Base-by-base conservation (phyloP, 2,329 filamentous ascomycete genomes). In the Claviceps humidiphila region DNA sequence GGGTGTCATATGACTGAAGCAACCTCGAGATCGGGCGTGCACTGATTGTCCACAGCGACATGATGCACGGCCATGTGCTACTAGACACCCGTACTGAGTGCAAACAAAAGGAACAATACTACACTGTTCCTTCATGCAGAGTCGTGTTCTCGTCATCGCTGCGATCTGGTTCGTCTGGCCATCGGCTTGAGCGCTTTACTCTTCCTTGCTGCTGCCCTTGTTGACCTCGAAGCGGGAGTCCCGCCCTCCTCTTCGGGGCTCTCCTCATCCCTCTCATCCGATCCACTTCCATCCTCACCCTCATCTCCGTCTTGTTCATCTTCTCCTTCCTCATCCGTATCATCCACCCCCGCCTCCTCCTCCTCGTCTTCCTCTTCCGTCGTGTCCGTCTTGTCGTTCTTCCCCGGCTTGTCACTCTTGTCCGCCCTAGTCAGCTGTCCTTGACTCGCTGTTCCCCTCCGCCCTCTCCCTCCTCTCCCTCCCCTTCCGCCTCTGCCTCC, bases 391-490 rank as follows among this genome's bases (percentile, higher is more conserved):
- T 63, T 62, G 39, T 58, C 57, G 34, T 60, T 62, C 42, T 68
- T 57, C 6, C 59, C 56, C 43, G n/a, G 34, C 51, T 47, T 53
- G n/a, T 50, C 38, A 17, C 3, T 45, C 17, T 54, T 66, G 48
- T 65, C 63, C 5, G 63, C 59, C 58, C 72, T 73, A 13, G 67
- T 70, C 50, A 56, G 54, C 11, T 22, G 42, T 22, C 42, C 42
- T 16, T 71, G 71, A 24, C 68, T 71, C 13, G 68, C 68, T 0
- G 67, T 69, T 47, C 73, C 69, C 58, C 73, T 73, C 56, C 70
- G 66, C 54, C 73, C 67, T 53, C 72, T 61, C 1, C 68, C 63
- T 16, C 20, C n/a, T 14, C 26, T 61, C 1, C 68, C 64, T n/a
- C 44, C 26, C 6, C 24, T 11, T 1, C 16, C 8, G 17, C 44